Evolutionary conservation across 257 asterid species (phyloP), one percentile per base, ranked within the genome.

Genomic region (Solanum pimpinellifolium): DNA sequence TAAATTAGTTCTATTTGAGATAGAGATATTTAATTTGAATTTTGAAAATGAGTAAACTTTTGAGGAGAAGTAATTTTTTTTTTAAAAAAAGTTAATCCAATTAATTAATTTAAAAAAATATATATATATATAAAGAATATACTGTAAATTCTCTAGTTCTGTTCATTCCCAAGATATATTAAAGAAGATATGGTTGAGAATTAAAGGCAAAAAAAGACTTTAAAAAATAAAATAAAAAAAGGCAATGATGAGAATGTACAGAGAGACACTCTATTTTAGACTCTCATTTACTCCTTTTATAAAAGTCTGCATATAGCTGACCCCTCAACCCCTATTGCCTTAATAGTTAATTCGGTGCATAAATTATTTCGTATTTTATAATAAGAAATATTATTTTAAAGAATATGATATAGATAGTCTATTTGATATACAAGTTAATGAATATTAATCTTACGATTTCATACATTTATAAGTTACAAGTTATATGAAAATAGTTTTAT

Each of bases 161-260:
- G 33, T 77, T 33, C 59, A 75, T 77, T 52, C 77, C 83, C 59
- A 75, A 81, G 21, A 76, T 70, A 76, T 70, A 23, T 20, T 41
- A 13, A 84, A 75, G 14, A 84, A 68, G 68, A 70, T 88, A 86
- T 78, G 88, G 89, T 72, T 69, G 84, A 86, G 86, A 84, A 84
- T 47, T 70, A 56, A 84, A 90, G 56, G 83, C 88, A 88, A 86
- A 88, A 70, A 78, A 29, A 65, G 44, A 35, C 29, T 56, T 46
- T 2, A 15, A 33, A 33, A 33, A 33, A 33, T 33, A 33, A 20
- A 86, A 74, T 84, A 76, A 80, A 62, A 73, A 33, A 90, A 37
- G 56, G 91, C 87, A 90, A 88, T 90, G 90, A 88, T 90, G 92
- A 88, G 91, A 81, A 84, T 78, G 85, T 42, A 68, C 88, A 88